phyloP scores from a whole-genome alignment of 345 rosid genomes.

The Luvunga scandens region DNA sequence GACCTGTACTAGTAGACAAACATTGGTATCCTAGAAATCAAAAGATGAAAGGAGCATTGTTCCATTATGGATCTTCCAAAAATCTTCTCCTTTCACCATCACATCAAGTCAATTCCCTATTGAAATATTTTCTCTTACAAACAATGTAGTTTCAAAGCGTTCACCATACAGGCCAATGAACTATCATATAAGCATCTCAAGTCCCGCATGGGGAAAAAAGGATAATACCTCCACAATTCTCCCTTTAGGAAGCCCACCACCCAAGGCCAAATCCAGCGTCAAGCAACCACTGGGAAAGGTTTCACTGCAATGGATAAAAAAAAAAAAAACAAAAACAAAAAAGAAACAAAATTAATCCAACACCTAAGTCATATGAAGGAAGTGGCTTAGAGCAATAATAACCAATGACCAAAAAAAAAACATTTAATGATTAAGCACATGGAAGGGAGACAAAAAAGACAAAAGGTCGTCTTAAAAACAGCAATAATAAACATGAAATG shows the following conservation, averaged over 20 bases:
- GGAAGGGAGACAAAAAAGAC: not conserved
- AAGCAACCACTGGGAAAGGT: conserved; percentile 70
- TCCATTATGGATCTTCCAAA: too few relatives aligned
- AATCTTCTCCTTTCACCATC: too few relatives aligned
- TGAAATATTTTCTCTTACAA: too few relatives aligned
- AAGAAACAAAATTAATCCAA: not conserved
- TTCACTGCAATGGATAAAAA: conserved; percentile 1
- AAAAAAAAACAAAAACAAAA: not conserved
- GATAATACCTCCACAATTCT: conserved; percentile 82
- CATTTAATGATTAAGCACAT: not conserved
- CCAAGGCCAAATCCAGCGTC: conserved; percentile 92
- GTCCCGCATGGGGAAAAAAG: not conserved
- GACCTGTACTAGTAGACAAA: too few relatives aligned
- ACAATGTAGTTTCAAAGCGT: too few relatives aligned
- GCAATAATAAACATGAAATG: not conserved
- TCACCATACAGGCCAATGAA: not conserved
- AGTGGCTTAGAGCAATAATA: not conserved
- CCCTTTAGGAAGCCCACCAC: conserved; percentile 95
- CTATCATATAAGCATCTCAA: not conserved
- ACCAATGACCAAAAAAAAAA: not conserved
- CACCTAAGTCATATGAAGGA: not conserved
- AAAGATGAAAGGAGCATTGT: not conserved
- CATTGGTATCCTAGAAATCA: not conserved
- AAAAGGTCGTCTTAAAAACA: not conserved
- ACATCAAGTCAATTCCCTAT: too few relatives aligned